phyloP scores from a whole-genome alignment of 768 basidiomycete genomes.

The Trametes cingulata region DNA sequence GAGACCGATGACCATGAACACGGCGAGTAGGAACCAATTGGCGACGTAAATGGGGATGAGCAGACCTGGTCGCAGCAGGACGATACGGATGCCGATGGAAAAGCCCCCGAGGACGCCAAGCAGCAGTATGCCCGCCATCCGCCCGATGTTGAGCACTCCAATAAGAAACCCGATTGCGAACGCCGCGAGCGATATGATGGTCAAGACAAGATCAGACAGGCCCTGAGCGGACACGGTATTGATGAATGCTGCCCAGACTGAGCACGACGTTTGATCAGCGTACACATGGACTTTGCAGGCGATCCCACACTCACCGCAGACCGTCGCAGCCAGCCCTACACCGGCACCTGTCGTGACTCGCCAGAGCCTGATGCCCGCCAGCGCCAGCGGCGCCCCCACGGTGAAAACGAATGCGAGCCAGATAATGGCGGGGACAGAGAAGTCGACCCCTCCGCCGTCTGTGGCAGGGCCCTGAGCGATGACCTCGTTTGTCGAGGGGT shows the following conservation, averaged over 20 bases:
- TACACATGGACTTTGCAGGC: not conserved
- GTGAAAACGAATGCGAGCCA: slow-evolving; percentile 59
- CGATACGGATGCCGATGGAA: slow-evolving; percentile 55
- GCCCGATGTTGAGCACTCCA: slow-evolving; percentile 54
- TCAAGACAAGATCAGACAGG: slow-evolving; percentile 53
- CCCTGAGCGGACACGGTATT: slow-evolving; percentile 53
- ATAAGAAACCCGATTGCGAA: slow-evolving; percentile 53
- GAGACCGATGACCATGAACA: slow-evolving; percentile 45
- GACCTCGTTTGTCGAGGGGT: slow-evolving; percentile 42
- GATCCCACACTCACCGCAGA: slow-evolving; percentile 34
- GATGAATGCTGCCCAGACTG: slow-evolving; percentile 65
- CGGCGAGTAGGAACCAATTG: slow-evolving; percentile 57
- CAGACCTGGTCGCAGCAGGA: slow-evolving; percentile 51
- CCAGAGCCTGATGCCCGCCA: slow-evolving; percentile 59
- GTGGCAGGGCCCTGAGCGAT: slow-evolving; percentile 57
- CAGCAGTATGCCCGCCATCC: slow-evolving; percentile 45
- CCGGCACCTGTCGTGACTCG: slow-evolving; percentile 57
- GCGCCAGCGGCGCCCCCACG: slow-evolving; percentile 54
- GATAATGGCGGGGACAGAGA: slow-evolving; percentile 47
- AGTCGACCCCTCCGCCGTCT: slow-evolving; percentile 58
- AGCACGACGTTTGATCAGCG: not conserved
- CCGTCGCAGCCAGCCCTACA: slow-evolving; percentile 49
- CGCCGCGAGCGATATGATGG: slow-evolving; percentile 47
- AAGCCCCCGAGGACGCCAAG: slow-evolving; percentile 57
- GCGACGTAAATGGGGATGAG: slow-evolving; percentile 43